phyloP scores from a whole-genome alignment of 805 yeast species.

The Candida koratica region DNA sequence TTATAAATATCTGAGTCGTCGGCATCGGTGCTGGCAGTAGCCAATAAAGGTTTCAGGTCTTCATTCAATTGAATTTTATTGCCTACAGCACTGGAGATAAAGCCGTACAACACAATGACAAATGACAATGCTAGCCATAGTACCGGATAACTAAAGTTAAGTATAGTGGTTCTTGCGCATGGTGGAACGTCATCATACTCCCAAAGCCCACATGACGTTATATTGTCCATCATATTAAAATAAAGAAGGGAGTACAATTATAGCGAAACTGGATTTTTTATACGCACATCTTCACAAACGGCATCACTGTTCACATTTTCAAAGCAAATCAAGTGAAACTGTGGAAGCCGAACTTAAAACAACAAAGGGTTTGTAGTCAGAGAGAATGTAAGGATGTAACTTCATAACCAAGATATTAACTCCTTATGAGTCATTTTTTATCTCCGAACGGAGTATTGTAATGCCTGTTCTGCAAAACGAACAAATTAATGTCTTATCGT shows the following conservation, averaged over 20 bases:
- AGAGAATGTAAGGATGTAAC: too few relatives aligned
- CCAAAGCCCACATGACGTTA: slow-evolving; percentile 37
- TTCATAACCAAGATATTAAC: too few relatives aligned
- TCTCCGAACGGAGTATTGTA: too few relatives aligned
- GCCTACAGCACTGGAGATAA: slow-evolving; percentile 15
- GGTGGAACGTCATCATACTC: slow-evolving; percentile 56
- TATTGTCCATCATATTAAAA: slow-evolving; percentile 4
- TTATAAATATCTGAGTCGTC: slow-evolving; percentile 5
- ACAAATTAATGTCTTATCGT: too few relatives aligned
- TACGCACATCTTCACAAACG: slow-evolving; percentile 2
- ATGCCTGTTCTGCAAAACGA: too few relatives aligned
- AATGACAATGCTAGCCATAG: slow-evolving; percentile 28
- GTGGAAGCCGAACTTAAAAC: too few relatives aligned
- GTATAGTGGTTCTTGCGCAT: slow-evolving; percentile 41
- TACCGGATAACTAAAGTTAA: slow-evolving; percentile 35
- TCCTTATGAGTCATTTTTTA: too few relatives aligned
- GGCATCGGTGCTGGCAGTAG: slow-evolving; percentile 11
- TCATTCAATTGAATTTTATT: slow-evolving; percentile 16
- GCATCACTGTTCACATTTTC: slow-evolving; percentile 1
- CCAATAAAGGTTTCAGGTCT: slow-evolving; percentile 34
- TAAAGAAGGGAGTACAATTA: too few relatives aligned
- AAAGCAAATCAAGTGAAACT: too few relatives aligned
- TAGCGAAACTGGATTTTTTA: slow-evolving; percentile 4
- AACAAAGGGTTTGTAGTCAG: too few relatives aligned
- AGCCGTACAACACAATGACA: slow-evolving; percentile 21